Evolutionary conservation across 225 moss, liverwort and hornwort genomes (phyloP).

Genomic region (Pseudisothecium myosuroides): DNA sequence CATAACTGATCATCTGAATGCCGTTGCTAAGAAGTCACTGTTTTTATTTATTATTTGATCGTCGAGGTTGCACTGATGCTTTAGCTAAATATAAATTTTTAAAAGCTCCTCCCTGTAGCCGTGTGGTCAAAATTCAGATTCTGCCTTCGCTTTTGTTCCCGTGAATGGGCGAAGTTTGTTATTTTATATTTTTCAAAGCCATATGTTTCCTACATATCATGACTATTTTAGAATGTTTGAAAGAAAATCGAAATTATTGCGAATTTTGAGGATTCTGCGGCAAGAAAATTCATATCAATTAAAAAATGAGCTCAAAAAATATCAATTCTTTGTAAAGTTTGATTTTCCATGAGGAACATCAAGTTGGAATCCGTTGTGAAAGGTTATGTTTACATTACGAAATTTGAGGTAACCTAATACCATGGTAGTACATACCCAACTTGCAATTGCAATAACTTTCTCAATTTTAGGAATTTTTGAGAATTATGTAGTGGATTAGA

Average conservation of each 20-base stretch:
- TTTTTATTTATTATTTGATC: background rate
- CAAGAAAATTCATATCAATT: too few species aligned
- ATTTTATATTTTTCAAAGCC: background rate
- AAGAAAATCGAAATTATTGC: background rate
- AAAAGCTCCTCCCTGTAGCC: too few species aligned
- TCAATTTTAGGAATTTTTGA: background rate
- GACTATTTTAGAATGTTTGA: background rate
- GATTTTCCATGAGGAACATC: background rate
- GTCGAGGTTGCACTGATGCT: background rate
- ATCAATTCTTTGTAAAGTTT: background rate
- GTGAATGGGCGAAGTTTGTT: too few species aligned
- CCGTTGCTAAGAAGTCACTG: background rate
- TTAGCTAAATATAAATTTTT: background rate
- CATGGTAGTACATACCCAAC: background rate
- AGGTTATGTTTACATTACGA: background rate
- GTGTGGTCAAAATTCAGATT: background rate
- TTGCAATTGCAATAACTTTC: background rate
- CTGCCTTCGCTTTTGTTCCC: background rate
- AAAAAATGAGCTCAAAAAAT: background rate
- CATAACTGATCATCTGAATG: background rate
- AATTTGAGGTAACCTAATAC: background rate
- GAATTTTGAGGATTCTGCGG: background rate
- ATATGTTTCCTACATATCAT: background rate
- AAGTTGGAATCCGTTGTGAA: background rate
- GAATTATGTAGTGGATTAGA: background rate